phyloP scores from a whole-genome alignment of 2,329 filamentous ascomycete genomes.

The Aspergillus uvarum region DNA sequence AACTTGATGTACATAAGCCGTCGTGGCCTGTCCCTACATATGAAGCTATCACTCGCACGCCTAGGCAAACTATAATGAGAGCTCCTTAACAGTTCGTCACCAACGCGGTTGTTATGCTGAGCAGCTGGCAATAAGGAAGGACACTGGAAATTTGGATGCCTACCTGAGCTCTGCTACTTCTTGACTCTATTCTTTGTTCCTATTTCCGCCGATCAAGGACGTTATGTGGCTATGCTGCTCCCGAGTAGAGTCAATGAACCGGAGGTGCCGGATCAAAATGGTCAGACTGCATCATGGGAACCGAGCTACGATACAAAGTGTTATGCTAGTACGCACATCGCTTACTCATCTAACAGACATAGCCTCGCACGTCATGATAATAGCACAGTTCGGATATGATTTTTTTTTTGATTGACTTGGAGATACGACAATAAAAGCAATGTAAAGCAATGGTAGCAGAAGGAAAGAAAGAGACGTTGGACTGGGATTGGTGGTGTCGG shows the following conservation, averaged over 20 bases:
- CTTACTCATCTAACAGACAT: not conserved
- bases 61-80: not conserved
- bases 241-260: not conserved
- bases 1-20: too few species aligned
- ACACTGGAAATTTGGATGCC: conserved; percentile 3
- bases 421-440: conserved; percentile 13
- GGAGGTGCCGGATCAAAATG: not conserved
- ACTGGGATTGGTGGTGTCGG: conserved; percentile 15
- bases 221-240: not conserved
- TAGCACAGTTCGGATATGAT: not conserved
- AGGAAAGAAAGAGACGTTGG: conserved; percentile 3
- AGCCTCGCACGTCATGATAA: not conserved
- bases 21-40: not conserved
- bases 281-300: not conserved
- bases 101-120: not conserved
- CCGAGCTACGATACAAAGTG: not conserved
- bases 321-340: not conserved
- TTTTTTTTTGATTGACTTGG: not conserved
- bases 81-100: not conserved
- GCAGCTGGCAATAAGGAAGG: conserved; percentile 3
- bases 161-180: not conserved
- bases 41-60: not conserved
- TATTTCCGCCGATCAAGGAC: not conserved
- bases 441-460: not conserved
- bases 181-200: not conserved